Base-by-base conservation (phyloP, 768 basidiomycete species). In the Boletus tylopilopsis region DNA sequence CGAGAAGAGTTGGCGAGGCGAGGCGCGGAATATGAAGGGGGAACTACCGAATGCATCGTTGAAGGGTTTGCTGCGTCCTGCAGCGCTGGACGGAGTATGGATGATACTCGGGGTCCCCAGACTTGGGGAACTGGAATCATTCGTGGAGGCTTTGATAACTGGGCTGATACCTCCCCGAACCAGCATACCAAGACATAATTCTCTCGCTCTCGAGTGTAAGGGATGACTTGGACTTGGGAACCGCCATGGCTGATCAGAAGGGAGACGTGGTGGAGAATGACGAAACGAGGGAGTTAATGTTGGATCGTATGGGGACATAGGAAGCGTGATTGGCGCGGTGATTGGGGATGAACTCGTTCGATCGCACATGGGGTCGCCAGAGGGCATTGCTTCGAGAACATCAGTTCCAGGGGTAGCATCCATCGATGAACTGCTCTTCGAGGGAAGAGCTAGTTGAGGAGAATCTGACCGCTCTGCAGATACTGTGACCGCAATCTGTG, bases 241-340 rank as follows among this genome's bases (percentile, higher is more conserved):
- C 32, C 85, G 80, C 88, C 88, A 90, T 3, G 88, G 88, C 51
- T 89, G 87, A 57, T 87, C 84, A 16, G 83, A 86, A 6, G 86
- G 85, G 21, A 84, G 78, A 10, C 80, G 84, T 1, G 83, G 78
- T 16, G 86, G 84, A 10, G 85, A 87, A 65, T 90, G 87, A 33
- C 85, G 80, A 65, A 90, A 90, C 5, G 86, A 78, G 1, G 88
- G 88, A 1, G 88, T 88, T 29, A 78, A 71, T 13, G 80, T 74
- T 30, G 88, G 88, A 61, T 90, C 78, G 50, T 90, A 90, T 2
- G 88, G 88, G 6, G 88, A 89, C 58, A 81, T 73, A 8, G 84
- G 81, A 40, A 83, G 69, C 8, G 61, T 47, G 24, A 57, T 51
- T 15, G 62, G 56, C 8, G 53, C 60, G n/a, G 57, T 47, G 9